Conservation (phyloP, 1,284 basidiomycete genomes). For the Rhodofomes roseus region DNA sequence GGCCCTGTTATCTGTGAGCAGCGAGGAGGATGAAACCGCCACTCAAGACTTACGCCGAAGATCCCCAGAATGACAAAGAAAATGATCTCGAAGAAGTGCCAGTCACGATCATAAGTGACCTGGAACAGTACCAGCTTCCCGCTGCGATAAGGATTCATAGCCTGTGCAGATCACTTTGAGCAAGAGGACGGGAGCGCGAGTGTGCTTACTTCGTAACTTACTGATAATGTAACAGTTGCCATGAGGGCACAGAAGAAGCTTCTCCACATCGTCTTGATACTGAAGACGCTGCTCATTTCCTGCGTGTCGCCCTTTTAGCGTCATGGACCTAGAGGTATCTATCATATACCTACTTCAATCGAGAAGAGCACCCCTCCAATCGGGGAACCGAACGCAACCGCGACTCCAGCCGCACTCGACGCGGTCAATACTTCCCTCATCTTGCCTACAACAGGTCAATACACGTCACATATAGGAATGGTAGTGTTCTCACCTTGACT, state of each 20-base stretch:
- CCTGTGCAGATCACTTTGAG: constrained; percentile 12
- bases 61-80: constrained; percentile 93
- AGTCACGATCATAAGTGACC: constrained; percentile 95
- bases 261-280: constrained; percentile 97
- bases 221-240: constrained; percentile 94
- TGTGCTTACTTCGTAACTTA: constrained; percentile 53
- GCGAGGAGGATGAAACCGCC: not conserved
- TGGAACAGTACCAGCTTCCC: constrained; percentile 94
- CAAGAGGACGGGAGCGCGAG: not conserved
- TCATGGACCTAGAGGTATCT: not conserved
- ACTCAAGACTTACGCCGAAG: constrained; percentile 74
- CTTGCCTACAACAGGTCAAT: constrained; percentile 60
- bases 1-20: constrained; percentile 53
- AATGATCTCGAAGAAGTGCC: constrained; percentile 99
- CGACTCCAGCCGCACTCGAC: constrained; percentile 92
- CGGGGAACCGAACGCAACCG: constrained; percentile 91
- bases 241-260: constrained; percentile 97
- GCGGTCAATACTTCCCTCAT: constrained; percentile 96
- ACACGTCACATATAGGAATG: not conserved
- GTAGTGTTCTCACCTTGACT: constrained; percentile 68
- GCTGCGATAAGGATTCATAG: constrained; percentile 96
- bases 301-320: constrained; percentile 26
- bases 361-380: constrained; percentile 97
- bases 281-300: constrained; percentile 98
- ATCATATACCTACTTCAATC: constrained; percentile 55